Base-by-base conservation (phyloP, 805 yeast genomes). In the Yarrowia deformans region DNA sequence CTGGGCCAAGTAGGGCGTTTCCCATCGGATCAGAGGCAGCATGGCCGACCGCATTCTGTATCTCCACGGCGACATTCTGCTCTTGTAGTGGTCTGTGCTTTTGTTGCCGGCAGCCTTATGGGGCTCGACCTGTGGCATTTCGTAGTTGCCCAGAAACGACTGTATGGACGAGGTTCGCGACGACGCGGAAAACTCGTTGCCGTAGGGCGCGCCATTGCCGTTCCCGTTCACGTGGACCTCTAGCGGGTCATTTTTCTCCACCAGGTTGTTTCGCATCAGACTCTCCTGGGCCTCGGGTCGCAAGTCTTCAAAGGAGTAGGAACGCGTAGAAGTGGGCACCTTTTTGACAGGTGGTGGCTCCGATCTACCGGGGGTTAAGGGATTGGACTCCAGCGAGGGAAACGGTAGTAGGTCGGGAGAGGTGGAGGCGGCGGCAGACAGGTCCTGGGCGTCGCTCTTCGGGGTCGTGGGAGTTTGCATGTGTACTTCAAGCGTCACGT, bases 21-120 rank as follows among this genome's bases (percentile, higher is more conserved):
- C 98, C 58, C 78, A 74, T 37, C 89, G 81, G 7, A 93, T 83
- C 18, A 82, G 72, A 0, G 89, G 89, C 46, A 88, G 77, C 37
- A 91, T 75, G 69, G 73, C 70, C 37, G 82, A 77, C 66, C 98
- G 84, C 63, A 88, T 29, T 46, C 70, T 56, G 72, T 73, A 74
- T 58, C 81, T 69, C 79, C 70, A 83, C 60, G 87, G 83, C 3
- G 89, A 80, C 79, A 93, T 82, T 43, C 83, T 80, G 7, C 81
- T 72, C 73, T 83, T 81, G 79, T 93, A 94, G 74, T 87, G 94
- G 67, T 85, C 86, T 48, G 82, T 82, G 2, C 90, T 84, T 73
- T 84, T 85, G 71, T 89, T 87, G 0, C 97, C 97, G 0, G 97
- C 93, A 76, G 92, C 97, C 56, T 72, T 73, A 66, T 71, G 74